Evolutionary conservation across 768 basidiomycete species (phyloP), one percentile per base, ranked within the genome.

Genomic region (Cyathus striatus): DNA sequence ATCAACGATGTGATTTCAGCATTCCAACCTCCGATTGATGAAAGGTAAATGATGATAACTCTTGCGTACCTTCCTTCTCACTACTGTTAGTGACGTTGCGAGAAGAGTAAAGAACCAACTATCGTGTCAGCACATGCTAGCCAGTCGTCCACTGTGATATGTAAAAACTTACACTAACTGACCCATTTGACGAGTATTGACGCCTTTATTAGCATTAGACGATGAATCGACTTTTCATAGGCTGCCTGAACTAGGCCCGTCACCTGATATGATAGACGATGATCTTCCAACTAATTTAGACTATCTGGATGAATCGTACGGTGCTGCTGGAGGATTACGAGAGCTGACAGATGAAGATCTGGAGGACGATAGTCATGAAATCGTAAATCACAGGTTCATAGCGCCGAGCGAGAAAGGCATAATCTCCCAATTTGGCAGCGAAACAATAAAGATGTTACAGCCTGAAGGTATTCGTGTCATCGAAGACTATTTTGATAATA

Each of bases 211-310:
- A 88, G 85, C 76, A 41, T 86, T 86, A 7, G 66, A 96, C 25
- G 92, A 95, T 42, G 85, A 92, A 44, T 63, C 85, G 25, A 89
- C 92, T 1, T 96, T 95, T 66, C 76, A 69, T 39, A 70, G 66
- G 33, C 56, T 82, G 5, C 90, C 90, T 2, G 84, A 90, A 49
- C 69, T 95, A 32, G 85, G 86, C 17, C 75, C 80, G 7, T 76
- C 81, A 6, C 83, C 89, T 12, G 95, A 97, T 61, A 82, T 96
- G 81, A 84, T 98, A 44, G 69, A 72, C 23, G 95, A 98, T 53
- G 93, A 98, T 58, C 68, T 98, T 6, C 95, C 95, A 0, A 86
- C 75, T 17, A 95, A 98, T 59, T 64, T 73, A 37, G 89, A 93
- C 55, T 98, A 94, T 55, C 70, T 98, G 36, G 90, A 92, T 49